A percentile compares a stretch with the other conserved stretches of the same genome.
Evolutionary conservation across 2,329 filamentous ascomycete species (phyloP).

Genomic region (Colletotrichum simmondsii): DNA sequence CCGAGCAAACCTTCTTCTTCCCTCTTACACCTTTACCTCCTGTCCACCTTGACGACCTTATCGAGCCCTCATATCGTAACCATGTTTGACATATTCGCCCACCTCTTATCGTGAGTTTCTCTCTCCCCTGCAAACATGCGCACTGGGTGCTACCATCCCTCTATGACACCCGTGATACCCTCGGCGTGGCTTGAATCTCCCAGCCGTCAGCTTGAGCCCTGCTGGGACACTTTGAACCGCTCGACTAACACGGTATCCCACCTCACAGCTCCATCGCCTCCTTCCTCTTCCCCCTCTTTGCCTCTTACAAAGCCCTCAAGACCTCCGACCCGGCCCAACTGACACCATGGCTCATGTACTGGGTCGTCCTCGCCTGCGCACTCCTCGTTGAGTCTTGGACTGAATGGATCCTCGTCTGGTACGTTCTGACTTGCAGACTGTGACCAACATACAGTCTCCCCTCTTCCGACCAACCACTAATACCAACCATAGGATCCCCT

Average conservation of each 20-base stretch:
- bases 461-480: neutral
- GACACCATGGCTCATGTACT: constrained; percentile 99
- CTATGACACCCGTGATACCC: neutral
- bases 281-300: constrained; percentile 94
- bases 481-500: constrained; percentile 75
- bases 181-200: neutral
- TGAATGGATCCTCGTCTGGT: constrained; percentile 87
- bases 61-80: constrained; percentile 35
- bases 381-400: constrained; percentile 88
- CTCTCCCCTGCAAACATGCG: too few relatives aligned
- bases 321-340: constrained; percentile 89
- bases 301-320: constrained; percentile 97
- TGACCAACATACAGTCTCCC: neutral
- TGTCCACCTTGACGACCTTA: constrained; percentile 9
- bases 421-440: constrained; percentile 38
- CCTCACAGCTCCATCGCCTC: constrained; percentile 79
- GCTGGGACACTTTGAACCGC: constrained; percentile 1
- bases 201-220: neutral
- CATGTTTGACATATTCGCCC: constrained; percentile 84
- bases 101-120: constrained; percentile 77
- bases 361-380: constrained; percentile 88
- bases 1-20: constrained; percentile 14
- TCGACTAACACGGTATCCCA: constrained; percentile 3
- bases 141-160: neutral
- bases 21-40: constrained; percentile 2